Evolutionary conservation across 805 yeast species (phyloP).

Genomic region (Metschnikowia gelsemii): DNA sequence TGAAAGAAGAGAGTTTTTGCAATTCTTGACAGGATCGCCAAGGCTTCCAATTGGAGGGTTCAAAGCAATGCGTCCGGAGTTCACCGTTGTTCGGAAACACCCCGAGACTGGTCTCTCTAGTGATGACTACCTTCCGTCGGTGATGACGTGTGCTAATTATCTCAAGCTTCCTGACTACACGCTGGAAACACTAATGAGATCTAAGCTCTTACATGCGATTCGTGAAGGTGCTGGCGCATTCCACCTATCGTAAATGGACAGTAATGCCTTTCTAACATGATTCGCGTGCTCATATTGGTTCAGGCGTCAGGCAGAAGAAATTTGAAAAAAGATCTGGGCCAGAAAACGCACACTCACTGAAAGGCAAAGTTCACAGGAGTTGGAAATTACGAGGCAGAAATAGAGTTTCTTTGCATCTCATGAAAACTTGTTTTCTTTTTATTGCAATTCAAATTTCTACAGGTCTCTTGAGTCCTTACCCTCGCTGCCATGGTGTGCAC

Average conservation of each 20-base stretch:
- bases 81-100: conserved; percentile 83
- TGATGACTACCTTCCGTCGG: conserved; percentile 90
- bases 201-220: conserved; percentile 66
- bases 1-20: conserved; percentile 73
- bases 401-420: too few species aligned
- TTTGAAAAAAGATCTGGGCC: neutral
- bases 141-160: conserved; percentile 97
- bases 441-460: too few species aligned
- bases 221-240: conserved; percentile 88
- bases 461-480: too few species aligned
- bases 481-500: too few species aligned
- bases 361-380: neutral
- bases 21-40: conserved; percentile 91
- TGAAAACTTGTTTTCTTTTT: too few species aligned
- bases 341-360: neutral
- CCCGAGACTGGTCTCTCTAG: conserved; percentile 67
- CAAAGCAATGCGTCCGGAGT: conserved; percentile 71
- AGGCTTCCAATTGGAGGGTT: conserved; percentile 93
- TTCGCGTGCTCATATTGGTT: too few species aligned
- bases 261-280: neutral
- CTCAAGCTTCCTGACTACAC: conserved; percentile 85
- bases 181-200: conserved; percentile 54
- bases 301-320: too few species aligned
- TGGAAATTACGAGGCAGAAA: neutral
- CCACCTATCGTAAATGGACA: conserved; percentile 56